phyloP scores from a whole-genome alignment of 1,284 basidiomycete species.

The Schizophyllum amplum region DNA sequence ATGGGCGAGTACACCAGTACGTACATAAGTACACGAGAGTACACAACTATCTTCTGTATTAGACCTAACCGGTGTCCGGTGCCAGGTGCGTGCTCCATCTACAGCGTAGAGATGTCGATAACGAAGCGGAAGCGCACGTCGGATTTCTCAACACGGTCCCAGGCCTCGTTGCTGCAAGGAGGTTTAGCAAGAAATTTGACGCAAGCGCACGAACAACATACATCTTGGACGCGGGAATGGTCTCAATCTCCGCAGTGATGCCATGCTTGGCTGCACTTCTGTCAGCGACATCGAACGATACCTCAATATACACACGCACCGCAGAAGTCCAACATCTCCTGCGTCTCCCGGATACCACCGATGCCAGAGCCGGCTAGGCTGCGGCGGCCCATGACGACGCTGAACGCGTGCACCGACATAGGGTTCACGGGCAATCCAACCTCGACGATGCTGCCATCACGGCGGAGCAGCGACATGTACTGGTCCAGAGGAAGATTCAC shows the following conservation, averaged over 20 bases:
- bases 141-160: conserved; percentile 6
- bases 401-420: background rate
- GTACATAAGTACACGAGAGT: too few species aligned
- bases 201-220: background rate
- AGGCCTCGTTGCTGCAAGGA: conserved; percentile 1
- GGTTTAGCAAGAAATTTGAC: background rate
- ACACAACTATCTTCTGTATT: background rate
- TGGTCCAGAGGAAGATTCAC: conserved; percentile 1
- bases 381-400: background rate
- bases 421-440: conserved; percentile 4
- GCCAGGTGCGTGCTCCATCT: too few species aligned
- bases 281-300: background rate
- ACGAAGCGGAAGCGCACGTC: conserved; percentile 6
- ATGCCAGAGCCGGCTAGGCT: conserved; percentile 2
- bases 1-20: too few species aligned
- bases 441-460: conserved; percentile 5
- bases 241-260: conserved; percentile 6
- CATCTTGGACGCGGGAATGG: conserved; percentile 6
- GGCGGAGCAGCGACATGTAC: conserved; percentile 4
- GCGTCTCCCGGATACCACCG: conserved; percentile 7
- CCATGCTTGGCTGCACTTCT: background rate
- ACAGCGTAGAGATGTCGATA: conserved; percentile 6
- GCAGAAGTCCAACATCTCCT: conserved; percentile 8
- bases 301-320: background rate
- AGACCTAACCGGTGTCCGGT: background rate